phyloP scores from a whole-genome alignment of 768 basidiomycete species.

The Clathrus columnatus region DNA sequence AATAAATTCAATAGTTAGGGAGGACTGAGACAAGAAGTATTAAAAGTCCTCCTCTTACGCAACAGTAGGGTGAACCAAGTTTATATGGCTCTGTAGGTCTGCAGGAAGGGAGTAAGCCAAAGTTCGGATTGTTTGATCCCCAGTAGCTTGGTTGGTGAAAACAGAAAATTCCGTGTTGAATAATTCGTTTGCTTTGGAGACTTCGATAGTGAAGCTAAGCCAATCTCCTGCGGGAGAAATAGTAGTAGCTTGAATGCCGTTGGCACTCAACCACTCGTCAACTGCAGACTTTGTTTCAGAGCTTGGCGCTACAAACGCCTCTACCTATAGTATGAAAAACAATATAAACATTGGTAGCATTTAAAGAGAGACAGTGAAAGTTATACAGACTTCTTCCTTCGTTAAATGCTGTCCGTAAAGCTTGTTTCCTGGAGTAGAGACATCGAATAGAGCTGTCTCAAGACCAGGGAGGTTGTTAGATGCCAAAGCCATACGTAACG shows the following conservation, averaged over 20 bases:
- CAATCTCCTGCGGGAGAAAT: slow-evolving; percentile 23
- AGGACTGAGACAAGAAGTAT: not conserved
- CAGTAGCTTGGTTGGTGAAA: slow-evolving; percentile 20
- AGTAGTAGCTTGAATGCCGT: slow-evolving; percentile 17
- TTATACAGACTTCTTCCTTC: slow-evolving; percentile 28
- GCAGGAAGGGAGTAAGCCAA: slow-evolving; percentile 22
- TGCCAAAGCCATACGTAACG: slow-evolving; percentile 29
- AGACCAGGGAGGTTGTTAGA: slow-evolving; percentile 29
- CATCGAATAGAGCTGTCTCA: slow-evolving; percentile 27
- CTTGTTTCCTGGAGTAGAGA: slow-evolving; percentile 29
- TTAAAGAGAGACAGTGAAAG: no score
- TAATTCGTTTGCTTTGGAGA: slow-evolving; percentile 22
- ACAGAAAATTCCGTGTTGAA: slow-evolving; percentile 20
- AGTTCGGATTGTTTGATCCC: slow-evolving; percentile 21
- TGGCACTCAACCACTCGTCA: slow-evolving; percentile 19
- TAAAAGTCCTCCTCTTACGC: slow-evolving; percentile 18
- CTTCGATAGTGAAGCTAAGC: slow-evolving; percentile 19
- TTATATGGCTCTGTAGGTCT: slow-evolving; percentile 17
- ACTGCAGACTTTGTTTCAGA: slow-evolving; percentile 18
- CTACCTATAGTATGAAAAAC: slow-evolving; percentile 15
- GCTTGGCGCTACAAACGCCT: slow-evolving; percentile 18
- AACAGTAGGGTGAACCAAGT: slow-evolving; percentile 24
- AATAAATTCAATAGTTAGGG: no score
- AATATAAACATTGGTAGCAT: not conserved
- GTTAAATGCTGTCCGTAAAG: slow-evolving; percentile 30